These are phyloP conservation scores for Colletotrichum spinosum DNA, from an alignment of 2,329 filamentous ascomycete species.

Conservation along the genomic window DNA sequence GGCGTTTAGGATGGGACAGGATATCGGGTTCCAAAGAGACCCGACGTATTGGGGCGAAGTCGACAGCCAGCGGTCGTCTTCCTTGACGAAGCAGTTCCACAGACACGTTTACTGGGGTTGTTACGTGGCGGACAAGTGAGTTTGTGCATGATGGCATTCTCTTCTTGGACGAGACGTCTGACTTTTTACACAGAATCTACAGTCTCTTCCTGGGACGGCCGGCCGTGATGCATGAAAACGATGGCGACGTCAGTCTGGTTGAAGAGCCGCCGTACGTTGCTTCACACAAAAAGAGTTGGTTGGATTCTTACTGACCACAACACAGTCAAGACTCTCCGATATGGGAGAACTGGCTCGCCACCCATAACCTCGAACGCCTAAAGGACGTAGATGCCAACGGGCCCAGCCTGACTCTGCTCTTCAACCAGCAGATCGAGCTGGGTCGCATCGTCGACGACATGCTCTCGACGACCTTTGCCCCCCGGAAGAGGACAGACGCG, in stretches of 20 bases:
- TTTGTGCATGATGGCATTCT: too few species aligned
- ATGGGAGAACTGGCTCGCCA: slow-evolving; percentile 25
- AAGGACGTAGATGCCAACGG: slow-evolving; percentile 39
- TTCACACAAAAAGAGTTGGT: neutral
- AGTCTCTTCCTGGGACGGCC: slow-evolving; percentile 38
- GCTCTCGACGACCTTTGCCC: slow-evolving; percentile 31
- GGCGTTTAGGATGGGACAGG: slow-evolving; percentile 47
- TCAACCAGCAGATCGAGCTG: slow-evolving; percentile 40
- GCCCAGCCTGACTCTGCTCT: slow-evolving; percentile 32
- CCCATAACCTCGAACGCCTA: slow-evolving; percentile 38
- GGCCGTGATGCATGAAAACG: slow-evolving; percentile 31
- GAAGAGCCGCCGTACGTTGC: slow-evolving; percentile 4
- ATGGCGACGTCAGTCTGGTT: slow-evolving; percentile 34
- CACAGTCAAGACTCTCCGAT: slow-evolving; percentile 15
- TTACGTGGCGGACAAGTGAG: slow-evolving; percentile 43
- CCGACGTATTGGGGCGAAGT: slow-evolving; percentile 40
- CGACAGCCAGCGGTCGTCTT: slow-evolving; percentile 18
- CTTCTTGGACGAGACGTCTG: too few species aligned
- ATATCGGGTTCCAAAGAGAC: slow-evolving; percentile 45
- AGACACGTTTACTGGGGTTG: slow-evolving; percentile 46
- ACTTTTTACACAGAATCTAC: slow-evolving; percentile 26
- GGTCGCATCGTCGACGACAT: slow-evolving; percentile 40
- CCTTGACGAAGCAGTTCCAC: slow-evolving; percentile 42
- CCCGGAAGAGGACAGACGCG: slow-evolving; percentile 13
- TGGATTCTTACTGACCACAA: neutral